Base-by-base conservation (phyloP, 805 yeast species). In the Lachancea sp. region DNA sequence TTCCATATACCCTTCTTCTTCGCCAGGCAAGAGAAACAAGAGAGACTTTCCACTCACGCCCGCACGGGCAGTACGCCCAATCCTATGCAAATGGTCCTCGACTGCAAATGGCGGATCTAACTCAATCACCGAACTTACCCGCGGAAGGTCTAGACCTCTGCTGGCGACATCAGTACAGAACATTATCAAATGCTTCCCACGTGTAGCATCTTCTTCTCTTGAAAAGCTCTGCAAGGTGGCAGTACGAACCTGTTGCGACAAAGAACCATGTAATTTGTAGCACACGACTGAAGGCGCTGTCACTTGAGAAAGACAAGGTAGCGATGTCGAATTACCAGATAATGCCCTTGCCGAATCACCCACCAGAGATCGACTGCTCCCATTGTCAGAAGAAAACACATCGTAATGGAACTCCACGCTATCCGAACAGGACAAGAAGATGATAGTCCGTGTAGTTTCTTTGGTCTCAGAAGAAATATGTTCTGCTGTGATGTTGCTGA, bases 41-140 rank as follows among this genome's bases (percentile, higher is more conserved):
- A 78, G 60, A 1, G 97, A 83, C 28, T 71, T 71, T 60, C 99
- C 99, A 29, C 68, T 63, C 33, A 78, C 74, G 47, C 98, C 98
- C n/a, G 94, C 95, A 67, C 99, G 80, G 7, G 99, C 99, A 9
- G 97, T 88, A 68, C 99, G 79, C 40, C 99, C 99, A 41, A 89
- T 85, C 63, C 99, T 75, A 63, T 92, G 99, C 43, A 92, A 68
- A 70, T 92, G 98, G 58, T 92, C 99, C 47, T 88, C 97, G 4
- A 87, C 71, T 1, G 92, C 75, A 56, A 90, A 89, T 4, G 98
- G 96, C 2, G 99, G 96, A 58, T 92, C 99, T 52, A 80, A 82
- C 61, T 92, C 98, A 15, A 92, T 71, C 23, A 92, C 96, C 35
- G 81, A 77, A 33, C 92, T 76, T 43, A 92, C 86, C 37, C 77